Evolutionary conservation across 331 rosid species (phyloP).

Genomic region (Malus hybrid): DNA sequence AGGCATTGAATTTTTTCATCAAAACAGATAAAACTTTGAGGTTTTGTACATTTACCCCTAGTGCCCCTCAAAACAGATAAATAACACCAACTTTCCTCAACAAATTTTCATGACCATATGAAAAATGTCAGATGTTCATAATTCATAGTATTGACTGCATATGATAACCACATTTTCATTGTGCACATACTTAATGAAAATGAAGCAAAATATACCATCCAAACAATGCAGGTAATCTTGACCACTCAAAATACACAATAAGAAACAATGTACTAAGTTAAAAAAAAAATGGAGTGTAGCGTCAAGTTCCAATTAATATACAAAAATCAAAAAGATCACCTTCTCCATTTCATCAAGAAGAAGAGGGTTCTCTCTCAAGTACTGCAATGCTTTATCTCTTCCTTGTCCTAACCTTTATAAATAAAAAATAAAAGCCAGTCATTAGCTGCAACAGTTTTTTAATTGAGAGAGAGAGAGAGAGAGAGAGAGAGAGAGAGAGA

Average conservation of each 20-base stretch:
- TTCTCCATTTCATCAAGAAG: slow-evolving; percentile 82
- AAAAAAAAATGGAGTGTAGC: not conserved
- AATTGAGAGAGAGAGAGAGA: not conserved
- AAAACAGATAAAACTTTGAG: not conserved
- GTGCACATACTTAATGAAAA: not conserved
- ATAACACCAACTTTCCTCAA: not conserved
- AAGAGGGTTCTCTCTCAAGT: slow-evolving; percentile 66
- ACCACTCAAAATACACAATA: not conserved
- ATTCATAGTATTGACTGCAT: not conserved
- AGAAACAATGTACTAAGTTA: not conserved
- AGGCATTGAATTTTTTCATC: not conserved
- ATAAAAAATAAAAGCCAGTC: slow-evolving; percentile 8
- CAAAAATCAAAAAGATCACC: slow-evolving; percentile 23
- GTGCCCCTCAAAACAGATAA: not conserved
- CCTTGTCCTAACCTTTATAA: slow-evolving; percentile 88
- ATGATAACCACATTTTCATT: not conserved
- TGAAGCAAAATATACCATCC: not conserved
- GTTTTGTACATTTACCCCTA: not conserved
- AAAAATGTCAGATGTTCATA: not conserved
- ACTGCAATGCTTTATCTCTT: slow-evolving; percentile 85
- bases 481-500: not conserved
- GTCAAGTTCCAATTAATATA: not conserved
- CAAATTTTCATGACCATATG: not conserved
- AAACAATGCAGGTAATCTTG: not conserved
- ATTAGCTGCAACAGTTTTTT: slow-evolving; percentile 16